phyloP scores from a whole-genome alignment of 306 rosid genomes.

The Sicyos baderoa region DNA sequence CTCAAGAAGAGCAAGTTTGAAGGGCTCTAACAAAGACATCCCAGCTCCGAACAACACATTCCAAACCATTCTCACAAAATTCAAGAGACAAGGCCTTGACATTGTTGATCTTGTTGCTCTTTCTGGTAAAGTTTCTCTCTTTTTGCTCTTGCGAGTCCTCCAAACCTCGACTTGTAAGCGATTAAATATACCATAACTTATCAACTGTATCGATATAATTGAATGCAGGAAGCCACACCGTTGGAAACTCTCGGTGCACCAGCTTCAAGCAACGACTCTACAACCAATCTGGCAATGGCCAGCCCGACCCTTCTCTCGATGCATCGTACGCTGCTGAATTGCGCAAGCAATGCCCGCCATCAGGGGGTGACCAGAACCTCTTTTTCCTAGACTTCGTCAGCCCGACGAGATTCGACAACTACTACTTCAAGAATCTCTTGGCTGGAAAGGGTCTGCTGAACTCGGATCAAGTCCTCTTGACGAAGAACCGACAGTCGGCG shows the following conservation, averaged over 20 bases:
- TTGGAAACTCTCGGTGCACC: constrained; percentile 72
- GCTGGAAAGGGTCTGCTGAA: constrained; percentile 62
- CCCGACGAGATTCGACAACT: constrained; percentile 66
- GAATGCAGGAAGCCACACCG: constrained; percentile 69
- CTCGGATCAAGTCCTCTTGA: constrained; percentile 69
- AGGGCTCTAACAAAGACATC: constrained; percentile 79
- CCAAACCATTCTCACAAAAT: constrained; percentile 76
- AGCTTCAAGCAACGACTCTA: constrained; percentile 84
- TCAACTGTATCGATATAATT: background rate
- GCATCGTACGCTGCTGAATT: constrained; percentile 47
- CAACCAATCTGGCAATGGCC: constrained; percentile 72
- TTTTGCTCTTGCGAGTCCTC: no score
- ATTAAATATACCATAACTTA: background rate
- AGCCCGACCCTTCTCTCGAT: constrained; percentile 52
- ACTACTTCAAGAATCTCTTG: constrained; percentile 75
- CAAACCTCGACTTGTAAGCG: background rate
- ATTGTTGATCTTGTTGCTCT: constrained; percentile 86
- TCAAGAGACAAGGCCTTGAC: constrained; percentile 72
- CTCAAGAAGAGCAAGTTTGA: constrained; percentile 62
- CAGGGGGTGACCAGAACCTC: constrained; percentile 77
- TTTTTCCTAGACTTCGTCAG: constrained; percentile 59
- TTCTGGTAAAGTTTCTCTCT: constrained; percentile 46
- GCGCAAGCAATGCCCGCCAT: constrained; percentile 50
- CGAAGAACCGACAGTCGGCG: constrained; percentile 43
- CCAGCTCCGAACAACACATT: constrained; percentile 99